Conservation (phyloP, 2,329 filamentous ascomycete genomes). For the Elsinoe fawcettii region DNA sequence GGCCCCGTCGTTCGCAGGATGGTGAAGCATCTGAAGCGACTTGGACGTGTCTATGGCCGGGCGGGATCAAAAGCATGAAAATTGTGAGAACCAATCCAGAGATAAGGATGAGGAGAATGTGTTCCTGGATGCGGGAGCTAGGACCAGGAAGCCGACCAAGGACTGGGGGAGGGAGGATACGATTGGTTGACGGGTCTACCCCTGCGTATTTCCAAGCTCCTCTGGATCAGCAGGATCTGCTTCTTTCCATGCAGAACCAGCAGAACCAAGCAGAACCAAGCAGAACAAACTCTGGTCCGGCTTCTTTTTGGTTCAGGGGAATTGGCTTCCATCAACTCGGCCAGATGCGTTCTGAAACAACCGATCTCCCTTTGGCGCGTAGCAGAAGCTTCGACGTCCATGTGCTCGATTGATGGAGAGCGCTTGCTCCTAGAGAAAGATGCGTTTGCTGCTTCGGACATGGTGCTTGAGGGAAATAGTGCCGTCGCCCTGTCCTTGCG, state of each 20-base stretch:
- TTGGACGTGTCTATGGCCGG: background rate
- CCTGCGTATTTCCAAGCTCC: conserved; percentile 5
- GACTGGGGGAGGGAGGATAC: background rate
- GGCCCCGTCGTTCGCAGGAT: background rate
- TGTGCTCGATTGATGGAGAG: background rate
- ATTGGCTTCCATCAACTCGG: conserved; percentile 4
- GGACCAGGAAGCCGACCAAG: background rate
- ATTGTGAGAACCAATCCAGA: conserved; percentile 11
- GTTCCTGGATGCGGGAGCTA: conserved; percentile 6
- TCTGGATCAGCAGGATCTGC: background rate
- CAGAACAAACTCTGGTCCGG: background rate
- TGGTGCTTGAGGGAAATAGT: too few relatives aligned
- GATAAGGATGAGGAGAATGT: background rate
- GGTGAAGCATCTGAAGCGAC: background rate
- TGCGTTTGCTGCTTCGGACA: background rate
- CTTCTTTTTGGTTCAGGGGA: conserved; percentile 1
- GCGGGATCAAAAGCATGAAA: background rate
- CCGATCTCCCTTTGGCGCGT: conserved; percentile 1
- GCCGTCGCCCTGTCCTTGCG: too few relatives aligned
- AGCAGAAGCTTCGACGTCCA: background rate
- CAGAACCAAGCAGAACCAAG: background rate
- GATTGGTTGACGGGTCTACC: background rate
- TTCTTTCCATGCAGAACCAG: background rate
- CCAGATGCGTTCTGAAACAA: conserved; percentile 12
- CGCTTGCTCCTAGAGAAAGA: too few relatives aligned